Evolutionary conservation across 345 rosid species (phyloP).

Genomic region (Brassica cretica): DNA sequence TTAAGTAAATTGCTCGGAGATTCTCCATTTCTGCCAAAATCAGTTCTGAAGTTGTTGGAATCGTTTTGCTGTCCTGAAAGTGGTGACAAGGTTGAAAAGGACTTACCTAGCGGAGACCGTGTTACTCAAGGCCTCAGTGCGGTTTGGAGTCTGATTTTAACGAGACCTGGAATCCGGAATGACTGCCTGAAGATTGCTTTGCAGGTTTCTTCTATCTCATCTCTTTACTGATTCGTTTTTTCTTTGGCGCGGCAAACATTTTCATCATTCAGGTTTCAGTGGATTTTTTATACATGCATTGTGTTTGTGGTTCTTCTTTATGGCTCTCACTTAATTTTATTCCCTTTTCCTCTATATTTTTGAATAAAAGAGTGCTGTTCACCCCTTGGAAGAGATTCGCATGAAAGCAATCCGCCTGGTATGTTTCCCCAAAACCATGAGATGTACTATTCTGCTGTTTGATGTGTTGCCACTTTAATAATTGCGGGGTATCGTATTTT

Average conservation of each 20-base stretch:
- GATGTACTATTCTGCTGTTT: background rate
- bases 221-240: slow-evolving; percentile 14
- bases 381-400: slow-evolving; percentile 90
- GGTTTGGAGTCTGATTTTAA: slow-evolving; percentile 85
- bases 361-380: slow-evolving; percentile 77
- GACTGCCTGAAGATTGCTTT: slow-evolving; percentile 87
- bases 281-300: slow-evolving; percentile 1
- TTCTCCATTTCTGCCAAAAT: slow-evolving; percentile 84
- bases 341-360: slow-evolving; percentile 29
- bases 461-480: slow-evolving; percentile 12
- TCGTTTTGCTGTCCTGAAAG: slow-evolving; percentile 76
- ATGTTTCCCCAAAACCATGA: slow-evolving; percentile 33
- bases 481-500: slow-evolving; percentile 24
- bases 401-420: slow-evolving; percentile 99
- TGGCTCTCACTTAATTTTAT: slow-evolving; percentile 5
- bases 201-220: slow-evolving; percentile 59
- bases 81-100: slow-evolving; percentile 59
- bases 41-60: slow-evolving; percentile 79
- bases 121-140: slow-evolving; percentile 97
- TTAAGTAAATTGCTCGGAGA: slow-evolving; percentile 88
- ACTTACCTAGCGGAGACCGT: slow-evolving; percentile 79
- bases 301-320: slow-evolving; percentile 19
- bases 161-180: slow-evolving; percentile 81
- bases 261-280: slow-evolving; percentile 3
- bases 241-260: slow-evolving; percentile 11